Percentiles rank a stretch among this genome's conserved stretches.
phyloP scores from a whole-genome alignment of 2,329 filamentous ascomycete genomes.

The Monilinia vaccinii-corymbosi region DNA sequence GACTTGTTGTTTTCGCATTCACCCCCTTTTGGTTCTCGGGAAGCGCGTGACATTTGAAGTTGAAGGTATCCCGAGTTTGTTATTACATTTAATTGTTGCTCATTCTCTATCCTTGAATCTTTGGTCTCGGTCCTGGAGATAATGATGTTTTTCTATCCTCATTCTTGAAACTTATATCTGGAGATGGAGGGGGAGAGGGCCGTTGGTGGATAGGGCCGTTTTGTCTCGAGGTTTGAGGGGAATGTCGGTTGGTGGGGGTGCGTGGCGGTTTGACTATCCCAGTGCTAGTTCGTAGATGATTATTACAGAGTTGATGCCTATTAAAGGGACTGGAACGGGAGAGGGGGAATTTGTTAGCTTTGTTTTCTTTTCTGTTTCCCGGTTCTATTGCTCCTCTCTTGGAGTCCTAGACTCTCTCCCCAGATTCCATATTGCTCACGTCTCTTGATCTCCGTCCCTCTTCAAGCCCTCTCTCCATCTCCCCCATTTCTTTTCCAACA shows the following conservation, averaged over 20 bases:
- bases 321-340: slow-evolving; percentile 60
- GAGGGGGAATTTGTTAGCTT: not conserved
- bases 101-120: not conserved
- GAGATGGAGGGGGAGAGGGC: not conserved
- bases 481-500: not conserved
- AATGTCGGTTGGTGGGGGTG: not conserved
- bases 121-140: too few species aligned
- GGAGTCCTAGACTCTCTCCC: too few species aligned
- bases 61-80: not conserved
- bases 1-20: not conserved
- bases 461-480: not conserved
- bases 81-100: not conserved
- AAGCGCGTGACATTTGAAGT: too few species aligned
- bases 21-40: not conserved
- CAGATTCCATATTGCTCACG: not conserved
- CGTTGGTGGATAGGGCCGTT: not conserved
- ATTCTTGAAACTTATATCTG: not conserved
- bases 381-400: not conserved
- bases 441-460: not conserved
- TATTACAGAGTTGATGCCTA: slow-evolving; percentile 72
- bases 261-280: slow-evolving; percentile 38
- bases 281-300: slow-evolving; percentile 75
- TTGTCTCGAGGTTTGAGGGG: not conserved
- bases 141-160: not conserved
- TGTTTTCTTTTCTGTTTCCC: too few species aligned